Base-by-base conservation (phyloP, 495 filamentous ascomycete species). In the Penicillium mononematosum region DNA sequence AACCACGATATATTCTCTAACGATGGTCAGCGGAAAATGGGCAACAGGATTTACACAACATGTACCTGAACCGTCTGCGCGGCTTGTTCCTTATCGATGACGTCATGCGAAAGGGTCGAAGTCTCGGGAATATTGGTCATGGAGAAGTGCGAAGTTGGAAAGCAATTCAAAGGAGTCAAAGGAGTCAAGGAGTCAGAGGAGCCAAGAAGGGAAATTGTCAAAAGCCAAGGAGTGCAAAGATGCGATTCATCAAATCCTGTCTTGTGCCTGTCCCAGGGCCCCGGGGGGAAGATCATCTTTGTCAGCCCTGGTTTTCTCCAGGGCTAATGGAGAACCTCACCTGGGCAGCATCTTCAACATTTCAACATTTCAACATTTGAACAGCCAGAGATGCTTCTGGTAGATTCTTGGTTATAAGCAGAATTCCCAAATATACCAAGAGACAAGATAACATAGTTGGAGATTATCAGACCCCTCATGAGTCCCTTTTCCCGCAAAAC, bases 1-100 rank as follows among this genome's bases (percentile, higher is more conserved):
- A 85, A 5, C 89, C 89, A 34, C 89, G 78, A 66, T 89, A 91
- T 4, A 79, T 81, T 42, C 86, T 78, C 77, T 92, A 78, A 41
- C 0, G 4, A n/a, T 2, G n/a, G 32, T 58, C 20, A 57, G 39
- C 24, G 4, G 17, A 7, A 16, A 31, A 2, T 10, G 16, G 4
- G 36, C 20, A 16, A 16, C 43, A 38, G 42, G 14, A 4, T 31
- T 20, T 16, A 20, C 20, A 27, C 5, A 32, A 12, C n/a, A 24
- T 51, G 56, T 68, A 75, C 73, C 70, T 76, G 73, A 57, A 87
- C 85, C 45, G 78, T 64, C 36, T 75, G 70, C 19, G 82, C 84
- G 2, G 84, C 84, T 41, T 69, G 43, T 36, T 69, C 54, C 50
- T 64, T 52, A 45, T 45, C 56, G 25, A 50, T 70, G 68, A 70